phyloP scores from a whole-genome alignment of 352 stramenopile species.

The Saprolegnia diclina region DNA sequence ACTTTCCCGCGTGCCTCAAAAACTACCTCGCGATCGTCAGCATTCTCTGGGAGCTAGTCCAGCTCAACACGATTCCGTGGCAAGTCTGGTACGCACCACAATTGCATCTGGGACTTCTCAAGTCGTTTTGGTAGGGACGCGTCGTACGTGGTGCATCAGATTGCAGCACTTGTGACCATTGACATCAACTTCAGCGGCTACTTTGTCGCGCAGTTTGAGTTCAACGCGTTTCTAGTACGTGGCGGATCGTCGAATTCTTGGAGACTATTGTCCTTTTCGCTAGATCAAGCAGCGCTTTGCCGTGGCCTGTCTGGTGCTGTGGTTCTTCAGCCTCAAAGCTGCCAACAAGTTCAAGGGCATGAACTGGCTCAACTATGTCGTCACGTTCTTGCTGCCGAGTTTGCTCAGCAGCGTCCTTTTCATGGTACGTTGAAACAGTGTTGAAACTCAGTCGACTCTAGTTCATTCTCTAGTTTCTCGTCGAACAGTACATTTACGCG shows the following conservation, averaged over 20 bases:
- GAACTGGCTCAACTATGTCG: conserved; percentile 36
- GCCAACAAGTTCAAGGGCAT: conserved; percentile 42
- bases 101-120: background rate
- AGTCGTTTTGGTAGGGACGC: conserved; percentile 9
- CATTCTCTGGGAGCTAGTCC: conserved; percentile 35
- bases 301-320: conserved; percentile 31
- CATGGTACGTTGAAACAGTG: conserved; percentile 28
- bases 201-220: background rate
- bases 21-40: conserved; percentile 39
- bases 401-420: conserved; percentile 33
- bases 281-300: conserved; percentile 30
- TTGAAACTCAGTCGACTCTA: background rate
- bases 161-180: conserved; percentile 34
- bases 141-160: conserved; percentile 33
- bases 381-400: conserved; percentile 38
- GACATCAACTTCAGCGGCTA: conserved; percentile 32
- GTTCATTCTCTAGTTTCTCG: conserved; percentile 32
- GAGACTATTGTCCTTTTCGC: conserved; percentile 18
- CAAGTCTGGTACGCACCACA: conserved; percentile 31
- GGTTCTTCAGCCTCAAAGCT: conserved; percentile 40
- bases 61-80: conserved; percentile 41
- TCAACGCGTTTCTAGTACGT: background rate
- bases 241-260: background rate
- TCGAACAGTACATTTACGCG: conserved; percentile 36
- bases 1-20: conserved; percentile 35